Evolutionary conservation across 495 filamentous ascomycete species (phyloP).

Genomic region (Aspergillus homomorphus): DNA sequence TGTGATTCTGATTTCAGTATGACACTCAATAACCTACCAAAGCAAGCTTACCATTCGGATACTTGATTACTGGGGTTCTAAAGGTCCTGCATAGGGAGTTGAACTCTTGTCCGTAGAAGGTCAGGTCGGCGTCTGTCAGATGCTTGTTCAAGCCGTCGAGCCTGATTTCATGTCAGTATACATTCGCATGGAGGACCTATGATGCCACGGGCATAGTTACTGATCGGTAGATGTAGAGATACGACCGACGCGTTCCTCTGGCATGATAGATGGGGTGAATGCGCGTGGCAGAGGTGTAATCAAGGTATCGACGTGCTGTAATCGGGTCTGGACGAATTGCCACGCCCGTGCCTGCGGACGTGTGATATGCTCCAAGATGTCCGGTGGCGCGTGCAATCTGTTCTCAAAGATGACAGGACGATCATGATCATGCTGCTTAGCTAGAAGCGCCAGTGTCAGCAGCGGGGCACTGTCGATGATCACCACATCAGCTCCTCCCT

Average conservation of each 20-base stretch:
- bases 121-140: conserved; percentile 57
- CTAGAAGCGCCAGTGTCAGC: conserved; percentile 5
- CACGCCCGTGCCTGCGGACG: conserved; percentile 1
- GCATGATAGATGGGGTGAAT: conserved; percentile 5
- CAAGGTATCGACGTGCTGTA: conserved; percentile 10
- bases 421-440: conserved; percentile 12
- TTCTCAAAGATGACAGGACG: conserved; percentile 16
- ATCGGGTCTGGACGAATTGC: conserved; percentile 8
- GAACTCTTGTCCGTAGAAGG: conserved; percentile 64
- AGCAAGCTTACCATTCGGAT: conserved; percentile 42
- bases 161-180: conserved; percentile 20
- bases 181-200: neutral
- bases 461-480: conserved; percentile 8
- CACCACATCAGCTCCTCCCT: conserved; percentile 10
- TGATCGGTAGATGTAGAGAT: conserved; percentile 11
- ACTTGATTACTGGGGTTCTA: conserved; percentile 51
- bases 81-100: conserved; percentile 49
- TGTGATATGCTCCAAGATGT: neutral
- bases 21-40: neutral
- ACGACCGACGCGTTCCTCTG: conserved; percentile 3
- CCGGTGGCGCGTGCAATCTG: conserved; percentile 2
- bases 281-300: conserved; percentile 5
- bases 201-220: neutral
- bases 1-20: neutral
- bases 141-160: conserved; percentile 71